Evolutionary conservation across 768 basidiomycete genomes (phyloP), one percentile per base, ranked within the genome.

Genomic region (Macrolepiota albuminosa): DNA sequence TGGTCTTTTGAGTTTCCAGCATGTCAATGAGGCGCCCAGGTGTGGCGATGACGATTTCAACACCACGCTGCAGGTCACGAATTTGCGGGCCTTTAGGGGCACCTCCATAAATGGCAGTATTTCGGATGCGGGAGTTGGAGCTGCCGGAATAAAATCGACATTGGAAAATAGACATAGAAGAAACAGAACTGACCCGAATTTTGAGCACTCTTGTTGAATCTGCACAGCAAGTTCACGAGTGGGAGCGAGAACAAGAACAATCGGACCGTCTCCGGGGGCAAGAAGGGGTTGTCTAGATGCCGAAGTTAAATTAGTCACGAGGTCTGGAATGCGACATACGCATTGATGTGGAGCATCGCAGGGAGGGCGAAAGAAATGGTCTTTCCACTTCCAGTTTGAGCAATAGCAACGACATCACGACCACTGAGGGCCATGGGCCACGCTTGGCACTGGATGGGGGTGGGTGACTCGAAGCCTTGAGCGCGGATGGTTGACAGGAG

Each of bases 281-380:
- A 99, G 81, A 43, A 99, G 81, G 6, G 97, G 92, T 82, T 99
- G 97, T 48, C 92, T 93, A 67, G 42, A 57, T 53, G 10, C 57
- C 45, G 51, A 60, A 58, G 36, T 64, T 54, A 54, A 40, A 54
- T 65, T 43, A 70, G 34, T 53, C 63, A 52, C 61, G 59, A 57
- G 29, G 43, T 7, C 16, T 16, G 16, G 33, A 37, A 34, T 24
- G 60, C 16, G 33, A 55, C 91, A 64, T 69, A 93, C 91, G 97
- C 97, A 83, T 98, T 99, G 78, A 99, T 99, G 76, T 99, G 97
- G 37, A 99, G 81, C 96, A 98, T 99, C 53, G 97, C 96, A 43
- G 97, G 97, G 48, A 99, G 87, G 57, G 97, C 96, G 72, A 99
- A 99, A 10, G 95, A 86, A 58, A 99, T 98, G 7, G 97, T 99